These are phyloP conservation scores for Fusarium poae DNA, from an alignment of 2,329 filamentous ascomycete genomes.

Conservation along the genomic window DNA sequence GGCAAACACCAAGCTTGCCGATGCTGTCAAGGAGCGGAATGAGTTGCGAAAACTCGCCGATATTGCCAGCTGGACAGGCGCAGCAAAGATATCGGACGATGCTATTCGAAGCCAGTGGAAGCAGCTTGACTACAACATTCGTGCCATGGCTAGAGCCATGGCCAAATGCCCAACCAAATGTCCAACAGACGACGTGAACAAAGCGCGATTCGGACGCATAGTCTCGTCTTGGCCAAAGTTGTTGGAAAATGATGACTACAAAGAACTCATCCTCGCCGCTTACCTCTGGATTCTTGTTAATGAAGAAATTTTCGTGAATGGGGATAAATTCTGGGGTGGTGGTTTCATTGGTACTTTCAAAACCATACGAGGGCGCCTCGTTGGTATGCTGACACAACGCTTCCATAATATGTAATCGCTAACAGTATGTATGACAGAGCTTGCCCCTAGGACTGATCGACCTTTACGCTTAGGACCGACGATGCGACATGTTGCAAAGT, in stretches of 20 bases:
- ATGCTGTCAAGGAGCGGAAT: background rate
- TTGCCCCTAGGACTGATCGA: background rate
- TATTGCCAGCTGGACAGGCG: background rate
- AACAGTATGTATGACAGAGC: background rate
- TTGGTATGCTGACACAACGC: background rate
- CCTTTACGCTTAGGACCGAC: background rate
- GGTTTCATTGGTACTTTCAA: background rate
- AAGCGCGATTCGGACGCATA: background rate
- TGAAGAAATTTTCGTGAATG: background rate
- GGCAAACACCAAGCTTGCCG: background rate
- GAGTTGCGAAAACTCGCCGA: background rate
- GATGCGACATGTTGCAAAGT: background rate
- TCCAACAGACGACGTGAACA: accelerated
- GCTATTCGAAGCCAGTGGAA: conserved; percentile 12
- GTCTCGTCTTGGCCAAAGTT: background rate
- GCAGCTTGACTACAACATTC: conserved; percentile 13
- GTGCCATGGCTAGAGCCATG: background rate
- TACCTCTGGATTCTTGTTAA: background rate
- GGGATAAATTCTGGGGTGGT: background rate
- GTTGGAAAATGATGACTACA: background rate
- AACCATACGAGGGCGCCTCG: background rate
- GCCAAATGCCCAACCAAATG: background rate
- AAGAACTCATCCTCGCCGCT: background rate
- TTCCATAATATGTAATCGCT: background rate
- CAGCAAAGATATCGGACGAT: background rate